Evolutionary conservation across 306 rosid genomes (phyloP).

Genomic region (Castanea sativa): DNA sequence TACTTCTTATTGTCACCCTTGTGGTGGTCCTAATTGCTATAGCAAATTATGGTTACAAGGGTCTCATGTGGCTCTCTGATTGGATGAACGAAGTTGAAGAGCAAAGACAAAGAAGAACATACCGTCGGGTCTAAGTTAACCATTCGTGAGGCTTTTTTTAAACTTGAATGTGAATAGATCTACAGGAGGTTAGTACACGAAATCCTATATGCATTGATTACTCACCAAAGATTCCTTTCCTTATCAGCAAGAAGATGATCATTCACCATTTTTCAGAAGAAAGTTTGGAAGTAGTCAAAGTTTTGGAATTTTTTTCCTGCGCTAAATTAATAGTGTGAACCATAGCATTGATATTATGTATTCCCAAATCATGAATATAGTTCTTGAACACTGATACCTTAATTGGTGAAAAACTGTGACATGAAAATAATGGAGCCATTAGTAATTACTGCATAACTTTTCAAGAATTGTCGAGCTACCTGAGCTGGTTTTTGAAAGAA

Average conservation of each 20-base stretch:
- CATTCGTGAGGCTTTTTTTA: not conserved
- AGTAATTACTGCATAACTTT: not conserved
- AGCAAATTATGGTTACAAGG: constrained; percentile 56
- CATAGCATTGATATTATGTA: not conserved
- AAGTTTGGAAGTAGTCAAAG: not conserved
- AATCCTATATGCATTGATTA: not conserved
- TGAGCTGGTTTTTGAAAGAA: not conserved
- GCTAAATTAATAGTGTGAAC: not conserved
- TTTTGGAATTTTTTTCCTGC: not conserved
- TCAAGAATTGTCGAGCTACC: not conserved
- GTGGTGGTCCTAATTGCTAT: constrained; percentile 43
- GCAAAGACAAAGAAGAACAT: constrained; percentile 45
- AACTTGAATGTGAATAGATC: not conserved
- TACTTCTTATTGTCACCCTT: constrained; percentile 44
- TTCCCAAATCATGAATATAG: not conserved
- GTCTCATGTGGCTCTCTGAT: constrained; percentile 67
- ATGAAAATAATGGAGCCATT: not conserved
- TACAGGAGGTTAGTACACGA: not conserved
- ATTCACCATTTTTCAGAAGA: not conserved
- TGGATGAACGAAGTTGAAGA: constrained; percentile 90
- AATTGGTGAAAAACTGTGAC: too few species aligned
- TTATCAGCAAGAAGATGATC: not conserved
- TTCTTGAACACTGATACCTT: not conserved
- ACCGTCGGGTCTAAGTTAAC: constrained; percentile 34
- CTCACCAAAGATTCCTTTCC: not conserved